Conservation (phyloP, 2,329 filamentous ascomycete species). For the Teratosphaeriaceae sp. region DNA sequence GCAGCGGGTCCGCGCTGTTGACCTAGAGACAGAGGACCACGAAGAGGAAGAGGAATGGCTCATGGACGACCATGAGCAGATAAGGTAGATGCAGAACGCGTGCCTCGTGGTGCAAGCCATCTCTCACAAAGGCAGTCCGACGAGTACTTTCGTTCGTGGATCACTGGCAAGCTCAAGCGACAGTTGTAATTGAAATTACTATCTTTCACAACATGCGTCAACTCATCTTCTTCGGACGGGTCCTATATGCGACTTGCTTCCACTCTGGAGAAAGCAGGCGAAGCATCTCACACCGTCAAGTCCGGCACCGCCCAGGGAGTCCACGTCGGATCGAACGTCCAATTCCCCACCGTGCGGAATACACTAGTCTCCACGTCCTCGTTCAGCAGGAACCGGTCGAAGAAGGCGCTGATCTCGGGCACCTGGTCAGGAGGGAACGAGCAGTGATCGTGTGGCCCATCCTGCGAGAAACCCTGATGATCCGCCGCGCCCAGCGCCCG, state of each 20-base stretch:
- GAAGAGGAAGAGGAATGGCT: background rate
- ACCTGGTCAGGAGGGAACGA: conserved; percentile 3
- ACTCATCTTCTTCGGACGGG: no score
- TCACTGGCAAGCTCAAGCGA: no score
- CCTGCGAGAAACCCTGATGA: conserved; percentile 4
- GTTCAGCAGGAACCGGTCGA: conserved; percentile 3
- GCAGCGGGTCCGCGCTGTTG: background rate
- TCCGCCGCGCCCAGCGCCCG: background rate
- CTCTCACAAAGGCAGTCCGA: no score
- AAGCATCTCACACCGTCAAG: background rate
- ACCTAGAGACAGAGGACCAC: background rate
- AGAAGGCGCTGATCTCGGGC: conserved; percentile 1
- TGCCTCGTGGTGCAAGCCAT: background rate
- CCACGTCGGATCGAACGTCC: conserved; percentile 4
- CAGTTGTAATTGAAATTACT: no score
- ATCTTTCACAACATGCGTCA: no score
- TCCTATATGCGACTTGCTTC: no score
- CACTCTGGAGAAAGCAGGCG: no score
- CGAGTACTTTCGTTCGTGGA: no score
- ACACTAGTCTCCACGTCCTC: background rate
- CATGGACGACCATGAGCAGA: background rate
- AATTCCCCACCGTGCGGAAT: conserved; percentile 4
- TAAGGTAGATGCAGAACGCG: background rate
- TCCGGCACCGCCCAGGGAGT: conserved; percentile 4
- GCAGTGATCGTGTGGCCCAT: conserved; percentile 6